Conservation (phyloP, 1,139 yeast genomes). For the Saccharomyces hybrid region DNA sequence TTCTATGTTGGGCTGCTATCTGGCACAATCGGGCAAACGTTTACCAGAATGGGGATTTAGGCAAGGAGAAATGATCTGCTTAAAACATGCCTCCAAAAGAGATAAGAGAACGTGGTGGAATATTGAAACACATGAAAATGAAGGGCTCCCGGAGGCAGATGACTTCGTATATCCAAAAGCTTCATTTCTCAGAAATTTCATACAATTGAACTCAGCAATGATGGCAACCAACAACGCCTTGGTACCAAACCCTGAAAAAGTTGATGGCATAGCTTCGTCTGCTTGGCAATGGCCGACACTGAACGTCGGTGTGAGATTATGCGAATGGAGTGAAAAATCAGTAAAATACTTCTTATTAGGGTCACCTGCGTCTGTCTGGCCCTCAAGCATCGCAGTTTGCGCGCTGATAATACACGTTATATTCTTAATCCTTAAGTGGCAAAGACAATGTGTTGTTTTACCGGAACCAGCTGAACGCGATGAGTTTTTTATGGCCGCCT, state of each 20-base stretch:
- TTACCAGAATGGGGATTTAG: slow-evolving; percentile 98
- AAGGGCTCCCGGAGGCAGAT: slow-evolving; percentile 55
- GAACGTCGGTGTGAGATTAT: too few species aligned
- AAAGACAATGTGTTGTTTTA: slow-evolving; percentile 79
- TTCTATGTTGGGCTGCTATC: slow-evolving; percentile 67
- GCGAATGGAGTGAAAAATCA: too few species aligned
- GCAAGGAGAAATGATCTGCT: slow-evolving; percentile 93
- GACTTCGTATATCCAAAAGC: too few species aligned
- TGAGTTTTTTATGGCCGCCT: slow-evolving; percentile 67
- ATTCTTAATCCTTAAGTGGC: slow-evolving; percentile 77
- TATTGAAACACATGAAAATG: slow-evolving; percentile 77
- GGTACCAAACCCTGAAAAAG: too few species aligned
- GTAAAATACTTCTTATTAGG: too few species aligned
- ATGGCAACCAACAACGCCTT: too few species aligned
- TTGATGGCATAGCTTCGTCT: too few species aligned
- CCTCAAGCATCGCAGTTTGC: slow-evolving; percentile 64
- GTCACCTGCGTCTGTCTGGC: slow-evolving; percentile 95
- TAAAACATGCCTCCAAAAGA: slow-evolving; percentile 64
- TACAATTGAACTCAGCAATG: too few species aligned
- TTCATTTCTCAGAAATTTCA: too few species aligned
- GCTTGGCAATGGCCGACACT: too few species aligned
- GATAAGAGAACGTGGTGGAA: slow-evolving; percentile 99
- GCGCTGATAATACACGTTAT: slow-evolving; percentile 53
- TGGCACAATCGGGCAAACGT: slow-evolving; percentile 70
- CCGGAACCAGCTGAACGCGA: slow-evolving; percentile 33